Base-by-base conservation (phyloP, 1,284 basidiomycete genomes). In the Malassezia caprae region DNA sequence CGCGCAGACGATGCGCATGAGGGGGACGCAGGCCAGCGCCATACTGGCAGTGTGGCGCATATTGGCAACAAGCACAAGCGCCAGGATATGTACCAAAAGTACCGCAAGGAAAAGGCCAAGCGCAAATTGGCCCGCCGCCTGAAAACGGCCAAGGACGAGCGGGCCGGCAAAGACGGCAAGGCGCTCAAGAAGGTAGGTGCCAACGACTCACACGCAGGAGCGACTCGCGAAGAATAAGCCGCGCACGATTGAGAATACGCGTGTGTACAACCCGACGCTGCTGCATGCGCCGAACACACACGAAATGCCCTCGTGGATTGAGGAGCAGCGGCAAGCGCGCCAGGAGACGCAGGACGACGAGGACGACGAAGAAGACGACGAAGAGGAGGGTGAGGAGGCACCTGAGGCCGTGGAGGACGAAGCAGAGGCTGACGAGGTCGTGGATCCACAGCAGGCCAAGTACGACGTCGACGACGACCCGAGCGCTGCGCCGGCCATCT, bases 201-300 rank as follows among this genome's bases (percentile, higher is more conserved):
- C 12, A 10, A 46, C 13, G 12, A 47, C 37, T 50, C 12, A 32
- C 32, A 47, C 41, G 17, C 47, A 90, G 88, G 85, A 84, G 82
- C 82, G 90, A 58, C 77, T 88, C 34, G 80, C 82, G 6, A 82
- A 85, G 67, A 94, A 96, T 78, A 79, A 91, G 19, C 89, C 93
- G 0, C 81, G 83, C 37, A 98, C 93, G 0, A 83, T 96, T 32
- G 93, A 98, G 73, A 96, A 96, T 75, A 87, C 84, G 48, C 83
- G 91, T 59, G 84, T 90, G 75, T 88, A 82, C 74, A 90, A 94
- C 66, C 86, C 88, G 3, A 88, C 87, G 34, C 85, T 85, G 21
- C 72, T 76, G 28, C 70, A 69, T 42, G 67, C 69, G 43, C 58
- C 69, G 32, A 67, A 74, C 51, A 65, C 74, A 19, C 65, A 68